Percentiles rank a stretch among this genome's conserved stretches.
These are phyloP conservation scores for Striga hermonthica DNA, from an alignment of 305 asterid genomes.

Conservation along the genomic window DNA sequence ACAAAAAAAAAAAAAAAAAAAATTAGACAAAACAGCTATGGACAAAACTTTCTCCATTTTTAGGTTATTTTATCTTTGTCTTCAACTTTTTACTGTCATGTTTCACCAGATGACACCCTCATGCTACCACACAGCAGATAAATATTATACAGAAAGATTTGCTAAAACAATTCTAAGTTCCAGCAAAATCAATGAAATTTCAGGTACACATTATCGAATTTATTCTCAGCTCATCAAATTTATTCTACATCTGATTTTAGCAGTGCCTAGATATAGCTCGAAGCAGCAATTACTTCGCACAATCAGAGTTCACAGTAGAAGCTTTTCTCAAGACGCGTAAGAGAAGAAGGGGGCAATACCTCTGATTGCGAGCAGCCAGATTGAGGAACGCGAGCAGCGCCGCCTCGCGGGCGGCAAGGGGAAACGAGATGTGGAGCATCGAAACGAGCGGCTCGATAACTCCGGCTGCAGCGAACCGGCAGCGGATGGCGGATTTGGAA, in stretches of 20 bases:
- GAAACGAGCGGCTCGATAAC: conserved; percentile 76
- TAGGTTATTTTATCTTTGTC: conserved; percentile 5
- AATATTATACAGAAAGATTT: background rate
- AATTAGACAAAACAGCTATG: background rate
- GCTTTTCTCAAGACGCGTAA: conserved; percentile 9
- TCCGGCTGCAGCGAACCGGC: conserved; percentile 73
- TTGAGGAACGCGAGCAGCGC: conserved; percentile 86
- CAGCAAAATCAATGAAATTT: background rate
- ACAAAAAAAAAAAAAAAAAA: too few relatives aligned
- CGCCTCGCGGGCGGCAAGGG: conserved; percentile 65
- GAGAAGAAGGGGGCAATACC: conserved; percentile 35
- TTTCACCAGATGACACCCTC: background rate
- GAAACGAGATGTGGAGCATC: conserved; percentile 55
- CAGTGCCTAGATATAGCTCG: background rate
- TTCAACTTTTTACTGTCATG: background rate
- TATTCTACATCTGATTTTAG: conserved; percentile 5
- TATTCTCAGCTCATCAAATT: too few relatives aligned
- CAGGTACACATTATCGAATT: background rate
- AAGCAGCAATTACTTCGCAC: conserved; percentile 23
- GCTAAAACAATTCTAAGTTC: conserved; percentile 1
- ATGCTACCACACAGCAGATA: conserved; percentile 5
- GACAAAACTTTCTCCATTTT: background rate
- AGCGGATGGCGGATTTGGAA: conserved; percentile 62
- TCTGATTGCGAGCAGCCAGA: conserved; percentile 81
- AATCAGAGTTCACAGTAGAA: background rate